A percentile compares a stretch with the other conserved stretches of the same genome.
Conservation (phyloP, 1,284 basidiomycete genomes). For the Paramarasmius palmivorus region DNA sequence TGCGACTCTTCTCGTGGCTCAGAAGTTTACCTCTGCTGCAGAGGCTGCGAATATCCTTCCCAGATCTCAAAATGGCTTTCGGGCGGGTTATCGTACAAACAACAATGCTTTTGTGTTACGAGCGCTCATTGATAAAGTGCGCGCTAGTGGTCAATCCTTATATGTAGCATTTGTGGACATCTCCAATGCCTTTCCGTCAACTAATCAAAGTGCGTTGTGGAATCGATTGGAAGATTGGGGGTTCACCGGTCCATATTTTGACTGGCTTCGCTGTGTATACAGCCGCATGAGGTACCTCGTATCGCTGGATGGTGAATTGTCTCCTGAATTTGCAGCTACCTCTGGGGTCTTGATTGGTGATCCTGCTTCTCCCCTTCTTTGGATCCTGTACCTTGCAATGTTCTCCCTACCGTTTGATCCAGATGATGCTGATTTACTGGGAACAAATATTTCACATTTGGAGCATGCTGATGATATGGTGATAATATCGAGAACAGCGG, state of each 20-base stretch:
- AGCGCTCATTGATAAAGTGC: conserved; percentile 13
- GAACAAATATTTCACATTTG: conserved; percentile 29
- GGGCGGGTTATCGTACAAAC: no score
- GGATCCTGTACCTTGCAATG: no score
- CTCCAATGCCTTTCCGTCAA: conserved; percentile 19
- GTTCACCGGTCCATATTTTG: conserved; percentile 8
- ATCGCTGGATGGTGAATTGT: background rate
- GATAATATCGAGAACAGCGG: conserved; percentile 22
- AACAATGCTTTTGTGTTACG: no score
- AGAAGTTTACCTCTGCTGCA: background rate
- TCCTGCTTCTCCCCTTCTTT: no score
- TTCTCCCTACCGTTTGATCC: no score
- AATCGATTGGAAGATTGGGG: background rate
- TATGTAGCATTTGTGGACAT: conserved; percentile 18
- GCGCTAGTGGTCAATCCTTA: conserved; percentile 4
- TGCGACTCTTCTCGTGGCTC: conserved; percentile 4
- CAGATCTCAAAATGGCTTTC: no score
- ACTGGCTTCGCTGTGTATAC: conserved; percentile 7
- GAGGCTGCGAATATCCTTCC: no score
- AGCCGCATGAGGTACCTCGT: conserved; percentile 3
- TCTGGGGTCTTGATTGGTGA: no score
- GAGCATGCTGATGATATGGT: conserved; percentile 32
- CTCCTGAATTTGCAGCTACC: no score
- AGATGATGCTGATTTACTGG: no score
- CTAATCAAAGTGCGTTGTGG: conserved; percentile 10